Percentiles rank a stretch among this genome's conserved stretches.
phyloP scores from a whole-genome alignment of 2,329 filamentous ascomycete genomes.

The Aspergillus ruber region DNA sequence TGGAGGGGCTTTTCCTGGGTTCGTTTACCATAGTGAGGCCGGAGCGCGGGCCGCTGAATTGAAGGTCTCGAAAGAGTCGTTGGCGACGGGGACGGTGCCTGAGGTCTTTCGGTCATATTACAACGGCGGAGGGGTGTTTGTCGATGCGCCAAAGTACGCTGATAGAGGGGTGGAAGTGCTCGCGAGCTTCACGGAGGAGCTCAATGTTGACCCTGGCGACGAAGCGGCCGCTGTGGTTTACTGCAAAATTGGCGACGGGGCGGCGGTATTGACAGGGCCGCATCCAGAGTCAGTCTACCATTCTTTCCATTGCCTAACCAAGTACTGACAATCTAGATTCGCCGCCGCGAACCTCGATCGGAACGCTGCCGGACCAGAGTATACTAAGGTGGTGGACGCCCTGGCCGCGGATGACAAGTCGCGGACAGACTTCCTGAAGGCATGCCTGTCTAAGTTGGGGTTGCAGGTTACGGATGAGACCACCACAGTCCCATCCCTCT shows the following conservation, averaged over 20 bases:
- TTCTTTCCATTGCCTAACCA: constrained; percentile 6
- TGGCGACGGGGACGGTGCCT: constrained; percentile 50
- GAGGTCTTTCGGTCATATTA: constrained; percentile 72
- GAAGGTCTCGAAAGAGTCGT: constrained; percentile 54
- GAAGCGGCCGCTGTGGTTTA: constrained; percentile 75
- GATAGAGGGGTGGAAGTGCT: constrained; percentile 69
- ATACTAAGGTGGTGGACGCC: constrained; percentile 61
- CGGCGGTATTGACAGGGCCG: constrained; percentile 72
- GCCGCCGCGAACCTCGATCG: constrained; percentile 68
- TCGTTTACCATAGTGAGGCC: constrained; percentile 80
- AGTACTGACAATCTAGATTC: constrained; percentile 56
- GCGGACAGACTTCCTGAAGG: constrained; percentile 69
- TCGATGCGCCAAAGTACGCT: constrained; percentile 61
- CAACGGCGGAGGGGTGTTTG: constrained; percentile 91
- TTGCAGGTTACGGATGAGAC: constrained; percentile 68
- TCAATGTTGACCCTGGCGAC: constrained; percentile 69
- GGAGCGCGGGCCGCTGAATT: constrained; percentile 70
- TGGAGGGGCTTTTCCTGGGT: constrained; percentile 80
- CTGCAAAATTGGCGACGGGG: constrained; percentile 74
- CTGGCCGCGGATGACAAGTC: constrained; percentile 63
- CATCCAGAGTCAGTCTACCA: constrained; percentile 72
- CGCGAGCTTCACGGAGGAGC: constrained; percentile 67
- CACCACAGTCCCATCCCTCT: constrained; percentile 68
- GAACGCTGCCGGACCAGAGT: constrained; percentile 61
- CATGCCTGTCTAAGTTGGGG: constrained; percentile 71